Percentiles rank a stretch among this genome's conserved stretches.
Evolutionary conservation across 148 eudicot genomes (phyloP).

Genomic region (Chenopodium suecicum): DNA sequence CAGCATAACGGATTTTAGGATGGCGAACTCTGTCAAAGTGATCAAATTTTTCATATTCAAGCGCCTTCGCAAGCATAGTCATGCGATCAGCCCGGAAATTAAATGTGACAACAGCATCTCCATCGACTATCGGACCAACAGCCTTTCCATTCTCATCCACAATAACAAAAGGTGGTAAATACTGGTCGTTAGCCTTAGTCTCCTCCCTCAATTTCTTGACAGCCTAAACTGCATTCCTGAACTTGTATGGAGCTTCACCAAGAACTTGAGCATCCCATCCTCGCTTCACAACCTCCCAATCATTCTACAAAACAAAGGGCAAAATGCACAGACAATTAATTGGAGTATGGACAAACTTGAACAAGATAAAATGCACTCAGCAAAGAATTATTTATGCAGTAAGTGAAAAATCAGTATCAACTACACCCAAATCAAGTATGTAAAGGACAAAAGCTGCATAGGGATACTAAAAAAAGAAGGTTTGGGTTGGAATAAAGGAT

Average conservation of each 20-base stretch:
- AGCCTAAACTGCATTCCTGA: conserved; percentile 69
- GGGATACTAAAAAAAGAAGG: neutral
- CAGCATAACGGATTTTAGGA: conserved; percentile 86
- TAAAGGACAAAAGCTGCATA: neutral
- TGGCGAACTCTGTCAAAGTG: conserved; percentile 74
- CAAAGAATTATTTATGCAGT: neutral
- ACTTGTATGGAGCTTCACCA: conserved; percentile 94
- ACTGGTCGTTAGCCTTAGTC: conserved; percentile 71
- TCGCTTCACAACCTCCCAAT: conserved; percentile 89
- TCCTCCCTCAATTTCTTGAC: conserved; percentile 69
- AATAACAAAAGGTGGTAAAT: conserved; percentile 83
- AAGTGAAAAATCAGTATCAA: neutral
- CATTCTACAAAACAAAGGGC: conserved; percentile 51
- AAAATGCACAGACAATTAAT: conserved; percentile 6
- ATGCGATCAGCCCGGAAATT: conserved; percentile 95
- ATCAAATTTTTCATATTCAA: conserved; percentile 77
- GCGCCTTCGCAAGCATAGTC: conserved; percentile 92
- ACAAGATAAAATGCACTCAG: neutral
- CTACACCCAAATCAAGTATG: neutral
- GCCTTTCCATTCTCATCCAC: conserved; percentile 77
- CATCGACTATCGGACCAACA: conserved; percentile 89
- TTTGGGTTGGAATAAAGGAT: neutral
- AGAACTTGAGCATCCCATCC: conserved; percentile 99
- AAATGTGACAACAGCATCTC: conserved; percentile 90
- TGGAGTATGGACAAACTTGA: neutral